Evolutionary conservation across 2,329 filamentous ascomycete genomes (phyloP).

Genomic region (Trichoderma harzianum): DNA sequence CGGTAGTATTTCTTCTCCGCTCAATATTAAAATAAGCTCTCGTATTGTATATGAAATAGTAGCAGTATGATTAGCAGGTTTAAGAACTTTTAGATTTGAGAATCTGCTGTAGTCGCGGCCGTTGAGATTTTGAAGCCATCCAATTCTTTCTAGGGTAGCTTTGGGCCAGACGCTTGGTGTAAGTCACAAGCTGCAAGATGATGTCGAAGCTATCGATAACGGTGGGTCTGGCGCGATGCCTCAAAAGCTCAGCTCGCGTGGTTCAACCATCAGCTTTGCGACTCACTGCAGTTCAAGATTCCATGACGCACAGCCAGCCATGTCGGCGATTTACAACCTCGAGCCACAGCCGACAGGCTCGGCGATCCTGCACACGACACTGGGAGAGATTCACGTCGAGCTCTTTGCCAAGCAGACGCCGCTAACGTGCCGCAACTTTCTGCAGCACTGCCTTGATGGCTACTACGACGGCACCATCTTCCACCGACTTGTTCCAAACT

Average conservation of each 20-base stretch:
- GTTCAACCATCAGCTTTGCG: background rate
- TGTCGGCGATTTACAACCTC: conserved; percentile 91
- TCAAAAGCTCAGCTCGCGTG: conserved; percentile 7
- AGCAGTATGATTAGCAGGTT: no score
- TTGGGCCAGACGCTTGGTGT: background rate
- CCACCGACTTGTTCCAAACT: conserved; percentile 86
- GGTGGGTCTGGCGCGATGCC: conserved; percentile 7
- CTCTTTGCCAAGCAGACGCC: conserved; percentile 95
- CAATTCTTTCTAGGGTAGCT: background rate
- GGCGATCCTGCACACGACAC: conserved; percentile 83
- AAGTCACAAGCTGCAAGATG: background rate
- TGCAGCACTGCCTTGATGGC: conserved; percentile 90
- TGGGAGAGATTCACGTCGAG: conserved; percentile 85
- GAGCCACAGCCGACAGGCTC: conserved; percentile 93
- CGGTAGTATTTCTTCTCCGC: background rate
- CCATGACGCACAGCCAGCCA: conserved; percentile 34
- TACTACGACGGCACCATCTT: conserved; percentile 95
- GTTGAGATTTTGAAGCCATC: background rate
- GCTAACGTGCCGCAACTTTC: conserved; percentile 87
- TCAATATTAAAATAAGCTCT: background rate
- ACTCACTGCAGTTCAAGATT: background rate
- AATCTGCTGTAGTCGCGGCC: background rate
- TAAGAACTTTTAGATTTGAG: background rate
- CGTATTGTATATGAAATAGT: no score
- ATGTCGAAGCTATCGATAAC: conserved; percentile 10